These are phyloP conservation scores for Cutaneotrichosporon mucoides DNA, from an alignment of 1,284 basidiomycete species.

Conservation along the genomic window DNA sequence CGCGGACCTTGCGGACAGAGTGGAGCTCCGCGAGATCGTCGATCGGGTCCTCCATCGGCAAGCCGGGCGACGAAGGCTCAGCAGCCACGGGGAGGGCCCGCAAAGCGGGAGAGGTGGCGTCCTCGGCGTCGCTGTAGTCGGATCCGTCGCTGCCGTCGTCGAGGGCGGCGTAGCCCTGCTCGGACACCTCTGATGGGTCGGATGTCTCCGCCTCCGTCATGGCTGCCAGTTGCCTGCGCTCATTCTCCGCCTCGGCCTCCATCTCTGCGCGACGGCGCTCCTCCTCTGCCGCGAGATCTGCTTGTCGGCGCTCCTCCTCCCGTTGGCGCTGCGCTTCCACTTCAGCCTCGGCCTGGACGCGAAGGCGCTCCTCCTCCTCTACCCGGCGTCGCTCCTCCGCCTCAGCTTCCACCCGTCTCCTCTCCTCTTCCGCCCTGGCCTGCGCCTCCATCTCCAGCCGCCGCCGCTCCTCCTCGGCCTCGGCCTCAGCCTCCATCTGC, in stretches of 20 bases:
- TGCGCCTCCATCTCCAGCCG: neutral
- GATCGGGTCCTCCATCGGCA: neutral
- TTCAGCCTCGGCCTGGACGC: neutral
- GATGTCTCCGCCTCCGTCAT: too few species aligned
- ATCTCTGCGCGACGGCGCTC: too few species aligned
- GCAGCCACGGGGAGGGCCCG: too few species aligned
- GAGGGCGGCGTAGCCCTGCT: neutral
- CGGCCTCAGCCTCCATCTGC: neutral
- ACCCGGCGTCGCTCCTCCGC: constrained; percentile 25
- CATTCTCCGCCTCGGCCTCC: too few species aligned
- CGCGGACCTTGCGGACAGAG: neutral
- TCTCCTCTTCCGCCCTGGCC: constrained; percentile 26
- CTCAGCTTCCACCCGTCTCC: constrained; percentile 33
- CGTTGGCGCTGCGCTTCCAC: neutral
- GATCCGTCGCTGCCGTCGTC: neutral
- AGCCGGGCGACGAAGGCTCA: too few species aligned
- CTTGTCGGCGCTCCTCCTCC: too few species aligned
- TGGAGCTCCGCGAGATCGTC: constrained; percentile 2
- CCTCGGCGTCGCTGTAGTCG: neutral
- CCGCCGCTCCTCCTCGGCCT: neutral
- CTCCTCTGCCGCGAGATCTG: too few species aligned
- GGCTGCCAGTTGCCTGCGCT: too few species aligned
- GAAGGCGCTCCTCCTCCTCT: constrained; percentile 8
- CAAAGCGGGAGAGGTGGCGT: too few species aligned
- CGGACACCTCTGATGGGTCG: neutral